Percentiles rank a stretch among this genome's conserved stretches.
These are phyloP conservation scores for Panaeolus papilionaceus DNA, from an alignment of 768 basidiomycete genomes.

Conservation along the genomic window DNA sequence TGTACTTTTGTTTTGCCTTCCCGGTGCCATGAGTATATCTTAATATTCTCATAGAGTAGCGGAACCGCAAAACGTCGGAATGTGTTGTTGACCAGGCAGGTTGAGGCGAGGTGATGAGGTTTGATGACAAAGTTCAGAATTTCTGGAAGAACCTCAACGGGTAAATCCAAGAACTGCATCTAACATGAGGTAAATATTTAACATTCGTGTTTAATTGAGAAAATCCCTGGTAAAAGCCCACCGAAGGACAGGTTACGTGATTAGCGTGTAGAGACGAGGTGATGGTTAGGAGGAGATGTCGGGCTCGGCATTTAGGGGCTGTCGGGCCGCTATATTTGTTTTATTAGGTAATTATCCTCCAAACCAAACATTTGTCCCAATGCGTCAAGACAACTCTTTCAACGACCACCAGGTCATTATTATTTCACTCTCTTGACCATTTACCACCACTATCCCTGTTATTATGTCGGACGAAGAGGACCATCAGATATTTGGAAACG, in stretches of 20 bases:
- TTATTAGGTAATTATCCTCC: background rate
- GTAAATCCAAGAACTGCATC: constrained; percentile 49
- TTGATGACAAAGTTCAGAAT: constrained; percentile 58
- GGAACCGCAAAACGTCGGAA: constrained; percentile 60
- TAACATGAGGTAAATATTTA: background rate
- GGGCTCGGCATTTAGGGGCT: background rate
- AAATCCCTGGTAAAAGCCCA: background rate
- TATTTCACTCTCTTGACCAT: constrained; percentile 29
- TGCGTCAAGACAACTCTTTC: constrained; percentile 10
- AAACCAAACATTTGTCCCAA: constrained; percentile 10
- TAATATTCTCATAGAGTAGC: constrained; percentile 61
- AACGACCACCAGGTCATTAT: constrained; percentile 13
- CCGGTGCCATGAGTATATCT: constrained; percentile 74
- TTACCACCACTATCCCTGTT: constrained; percentile 21
- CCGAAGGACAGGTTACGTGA: background rate
- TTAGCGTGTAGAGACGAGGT: background rate
- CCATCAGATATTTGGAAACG: constrained; percentile 44
- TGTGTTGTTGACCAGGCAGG: constrained; percentile 62
- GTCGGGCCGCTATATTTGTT: background rate
- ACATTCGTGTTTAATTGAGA: background rate
- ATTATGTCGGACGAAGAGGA: constrained; percentile 56
- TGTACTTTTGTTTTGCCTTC: constrained; percentile 65
- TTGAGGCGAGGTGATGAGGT: constrained; percentile 54
- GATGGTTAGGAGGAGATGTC: background rate
- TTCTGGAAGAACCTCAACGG: constrained; percentile 66